A percentile compares a stretch with the other conserved stretches of the same genome.
phyloP scores from a whole-genome alignment of 768 basidiomycete genomes.

The Amanita pseudoporphyria region DNA sequence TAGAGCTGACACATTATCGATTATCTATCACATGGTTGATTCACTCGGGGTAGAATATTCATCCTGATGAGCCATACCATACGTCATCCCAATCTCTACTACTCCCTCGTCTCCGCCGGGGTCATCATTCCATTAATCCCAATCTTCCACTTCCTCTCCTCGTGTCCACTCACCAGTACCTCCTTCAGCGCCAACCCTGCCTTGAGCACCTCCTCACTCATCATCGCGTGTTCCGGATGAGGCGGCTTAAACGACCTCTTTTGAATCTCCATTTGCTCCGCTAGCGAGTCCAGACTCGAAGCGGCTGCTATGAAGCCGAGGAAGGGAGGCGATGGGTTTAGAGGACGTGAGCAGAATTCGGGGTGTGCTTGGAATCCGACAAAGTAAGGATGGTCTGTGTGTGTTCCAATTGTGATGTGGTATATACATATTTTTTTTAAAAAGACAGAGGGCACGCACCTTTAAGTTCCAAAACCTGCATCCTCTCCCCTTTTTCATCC shows the following conservation, averaged over 20 bases:
- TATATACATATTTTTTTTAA: not conserved
- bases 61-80: no score
- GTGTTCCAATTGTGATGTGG: not conserved
- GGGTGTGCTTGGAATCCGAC: conserved; percentile 94
- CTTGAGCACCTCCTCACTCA: conserved; percentile 51
- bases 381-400: conserved; percentile 85
- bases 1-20: no score
- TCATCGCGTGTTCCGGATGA: conserved; percentile 69
- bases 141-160: not conserved
- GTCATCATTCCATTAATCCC: not conserved
- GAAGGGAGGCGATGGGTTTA: conserved; percentile 97
- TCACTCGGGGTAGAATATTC: no score
- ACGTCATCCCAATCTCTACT: not conserved
- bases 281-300: conserved; percentile 37
- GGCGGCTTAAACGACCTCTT: conserved; percentile 54
- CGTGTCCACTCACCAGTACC: conserved; percentile 13
- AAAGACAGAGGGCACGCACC: conserved; percentile 34
- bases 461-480: conserved; percentile 89
- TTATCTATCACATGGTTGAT: no score
- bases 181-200: conserved; percentile 12
- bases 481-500: conserved; percentile 93
- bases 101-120: conserved; percentile 5
- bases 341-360: conserved; percentile 95
- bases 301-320: conserved; percentile 91
- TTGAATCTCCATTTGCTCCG: conserved; percentile 69